These are phyloP conservation scores for Solanum infundibuliforme DNA, from an alignment of 257 asterid genomes.

Conservation along the genomic window DNA sequence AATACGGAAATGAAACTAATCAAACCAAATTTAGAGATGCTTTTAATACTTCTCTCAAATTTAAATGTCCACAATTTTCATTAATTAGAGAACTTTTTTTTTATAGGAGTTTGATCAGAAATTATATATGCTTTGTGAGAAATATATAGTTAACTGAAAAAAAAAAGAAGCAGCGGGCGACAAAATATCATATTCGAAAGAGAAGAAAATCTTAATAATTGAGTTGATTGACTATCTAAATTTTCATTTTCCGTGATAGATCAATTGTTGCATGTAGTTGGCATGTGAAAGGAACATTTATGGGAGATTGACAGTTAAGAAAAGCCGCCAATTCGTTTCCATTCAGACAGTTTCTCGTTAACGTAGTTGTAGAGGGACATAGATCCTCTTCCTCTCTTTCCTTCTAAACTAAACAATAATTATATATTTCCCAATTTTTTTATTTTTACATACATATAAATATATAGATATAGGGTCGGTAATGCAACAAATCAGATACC, in stretches of 20 bases:
- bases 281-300: constrained; percentile 29
- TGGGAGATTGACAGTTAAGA: constrained; percentile 12
- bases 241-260: no score
- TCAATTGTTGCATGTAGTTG: not conserved
- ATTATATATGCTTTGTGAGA: not conserved
- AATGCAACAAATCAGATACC: constrained; percentile 17
- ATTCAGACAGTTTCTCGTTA: not conserved
- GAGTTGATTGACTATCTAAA: no score
- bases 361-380: constrained; percentile 3
- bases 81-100: no score
- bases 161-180: not conserved
- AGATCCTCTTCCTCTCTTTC: not conserved
- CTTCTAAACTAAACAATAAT: not conserved
- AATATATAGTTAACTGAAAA: not conserved
- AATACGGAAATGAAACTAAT: not conserved
- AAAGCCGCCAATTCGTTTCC: constrained; percentile 29
- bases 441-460: not conserved
- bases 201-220: no score
- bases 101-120: not conserved
- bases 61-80: not conserved
- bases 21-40: no score
- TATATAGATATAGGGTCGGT: not conserved
- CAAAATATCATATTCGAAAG: not conserved
- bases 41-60: not conserved
- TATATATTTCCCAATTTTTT: not conserved